Percentiles rank a stretch among this genome's conserved stretches.
Conservation (phyloP, 176 grass and related monocot genomes). For the Bonia amplexicaulis region DNA sequence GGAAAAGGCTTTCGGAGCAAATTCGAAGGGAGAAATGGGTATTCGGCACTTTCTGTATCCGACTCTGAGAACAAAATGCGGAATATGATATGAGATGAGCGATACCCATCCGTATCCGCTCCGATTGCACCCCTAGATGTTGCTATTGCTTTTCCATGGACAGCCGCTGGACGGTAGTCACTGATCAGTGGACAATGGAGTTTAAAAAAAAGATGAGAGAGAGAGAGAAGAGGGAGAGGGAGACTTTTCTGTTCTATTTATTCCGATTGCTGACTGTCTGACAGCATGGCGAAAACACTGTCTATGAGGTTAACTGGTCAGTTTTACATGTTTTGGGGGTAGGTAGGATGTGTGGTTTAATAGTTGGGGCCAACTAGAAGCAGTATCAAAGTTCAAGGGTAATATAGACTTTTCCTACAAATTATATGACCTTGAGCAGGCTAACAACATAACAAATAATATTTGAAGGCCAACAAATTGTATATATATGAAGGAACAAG, state of each 20-base stretch:
- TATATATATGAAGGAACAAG: not conserved
- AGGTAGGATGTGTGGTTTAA: not conserved
- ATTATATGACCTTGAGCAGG: not conserved
- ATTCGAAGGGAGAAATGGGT: too few relatives aligned
- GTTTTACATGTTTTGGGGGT: too few relatives aligned
- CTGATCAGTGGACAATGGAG: not conserved
- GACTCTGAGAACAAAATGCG: too few relatives aligned
- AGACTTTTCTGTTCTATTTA: not conserved
- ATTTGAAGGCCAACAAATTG: not conserved
- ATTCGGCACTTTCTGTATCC: too few relatives aligned
- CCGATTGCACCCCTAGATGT: too few relatives aligned
- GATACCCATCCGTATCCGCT: too few relatives aligned
- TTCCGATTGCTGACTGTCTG: not conserved
- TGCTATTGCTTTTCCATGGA: not conserved
- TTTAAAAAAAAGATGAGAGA: not conserved
- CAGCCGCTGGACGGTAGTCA: not conserved
- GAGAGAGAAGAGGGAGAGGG: not conserved
- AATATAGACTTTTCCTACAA: not conserved
- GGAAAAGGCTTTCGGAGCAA: too few relatives aligned
- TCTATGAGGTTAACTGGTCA: not conserved
- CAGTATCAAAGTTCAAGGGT: not conserved
- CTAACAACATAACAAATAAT: not conserved
- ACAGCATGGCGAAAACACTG: not conserved
- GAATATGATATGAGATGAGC: too few relatives aligned
- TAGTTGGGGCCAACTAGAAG: not conserved